These are phyloP conservation scores for Ilyonectria mors-panacis DNA, from an alignment of 2,329 filamentous ascomycete species.

Conservation along the genomic window DNA sequence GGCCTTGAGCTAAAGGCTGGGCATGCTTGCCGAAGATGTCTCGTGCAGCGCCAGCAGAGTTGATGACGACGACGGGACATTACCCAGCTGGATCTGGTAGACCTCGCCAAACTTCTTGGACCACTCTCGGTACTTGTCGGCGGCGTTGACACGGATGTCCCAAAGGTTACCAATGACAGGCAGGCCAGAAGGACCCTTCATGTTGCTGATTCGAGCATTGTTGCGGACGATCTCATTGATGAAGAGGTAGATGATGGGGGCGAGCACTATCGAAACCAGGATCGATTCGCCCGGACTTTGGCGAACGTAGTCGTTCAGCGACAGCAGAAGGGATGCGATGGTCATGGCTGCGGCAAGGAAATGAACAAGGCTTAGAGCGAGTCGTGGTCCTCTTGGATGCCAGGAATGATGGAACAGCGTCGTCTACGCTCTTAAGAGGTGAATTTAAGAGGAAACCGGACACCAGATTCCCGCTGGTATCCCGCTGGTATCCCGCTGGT, in stretches of 20 bases:
- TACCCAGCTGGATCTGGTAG: slow-evolving; percentile 71
- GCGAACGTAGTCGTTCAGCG: slow-evolving; percentile 36
- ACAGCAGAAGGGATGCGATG: slow-evolving; percentile 42
- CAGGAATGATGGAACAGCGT: slow-evolving; percentile 9
- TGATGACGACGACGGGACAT: slow-evolving; percentile 70
- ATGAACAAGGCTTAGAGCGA: slow-evolving; percentile 1
- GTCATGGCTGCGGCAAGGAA: slow-evolving; percentile 42
- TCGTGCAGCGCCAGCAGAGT: slow-evolving; percentile 66
- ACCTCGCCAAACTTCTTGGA: slow-evolving; percentile 63
- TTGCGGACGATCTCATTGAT: slow-evolving; percentile 64
- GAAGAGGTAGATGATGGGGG: slow-evolving; percentile 61
- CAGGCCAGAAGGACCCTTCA: slow-evolving; percentile 65
- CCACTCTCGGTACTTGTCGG: slow-evolving; percentile 71
- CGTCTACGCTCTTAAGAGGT: background rate
- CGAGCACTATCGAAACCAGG: slow-evolving; percentile 40
- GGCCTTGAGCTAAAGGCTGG: slow-evolving; percentile 69
- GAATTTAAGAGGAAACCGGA: background rate
- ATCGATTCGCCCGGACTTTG: slow-evolving; percentile 44
- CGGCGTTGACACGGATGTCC: slow-evolving; percentile 68
- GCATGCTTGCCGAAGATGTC: slow-evolving; percentile 67
- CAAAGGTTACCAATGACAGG: slow-evolving; percentile 70
- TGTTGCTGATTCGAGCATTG: slow-evolving; percentile 59
- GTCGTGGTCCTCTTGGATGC: background rate
- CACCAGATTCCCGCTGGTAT: background rate
- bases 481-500: background rate